Conservation (phyloP, 1,284 basidiomycete genomes). For the Erythrobasidium hasegawianum region DNA sequence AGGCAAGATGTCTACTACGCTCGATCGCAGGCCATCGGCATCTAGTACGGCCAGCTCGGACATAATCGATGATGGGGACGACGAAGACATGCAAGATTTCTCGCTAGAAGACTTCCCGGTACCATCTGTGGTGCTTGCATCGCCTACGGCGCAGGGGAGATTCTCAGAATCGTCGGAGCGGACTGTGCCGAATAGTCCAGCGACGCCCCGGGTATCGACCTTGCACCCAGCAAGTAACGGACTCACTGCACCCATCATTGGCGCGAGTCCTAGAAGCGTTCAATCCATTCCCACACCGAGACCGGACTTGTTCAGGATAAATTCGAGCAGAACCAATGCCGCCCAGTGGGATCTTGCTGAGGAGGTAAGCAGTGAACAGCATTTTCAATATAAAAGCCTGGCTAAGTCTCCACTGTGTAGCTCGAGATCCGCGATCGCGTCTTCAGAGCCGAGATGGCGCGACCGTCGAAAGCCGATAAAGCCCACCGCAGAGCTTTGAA, state of each 20-base stretch:
- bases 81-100: slow-evolving; percentile 20
- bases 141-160: not conserved
- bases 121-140: slow-evolving; percentile 14
- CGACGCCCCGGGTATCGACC: not conserved
- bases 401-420: not conserved
- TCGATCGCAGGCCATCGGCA: not conserved
- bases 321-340: not conserved
- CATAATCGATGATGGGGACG: slow-evolving; percentile 15
- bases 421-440: slow-evolving; percentile 31
- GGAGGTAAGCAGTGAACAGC: no score
- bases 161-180: not conserved
- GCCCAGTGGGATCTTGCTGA: slow-evolving; percentile 28
- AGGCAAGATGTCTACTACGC: slow-evolving; percentile 1
- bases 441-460: slow-evolving; percentile 25
- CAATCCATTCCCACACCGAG: not conserved
- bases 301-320: not conserved
- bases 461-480: slow-evolving; percentile 19
- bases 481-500: slow-evolving; percentile 6
- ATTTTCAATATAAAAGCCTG: no score
- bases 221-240: no score
- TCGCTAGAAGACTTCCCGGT: slow-evolving; percentile 26
- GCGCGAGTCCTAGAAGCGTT: not conserved
- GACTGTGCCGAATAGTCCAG: not conserved
- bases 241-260: not conserved
- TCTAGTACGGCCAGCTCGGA: slow-evolving; percentile 1